Evolutionary conservation across 331 rosid genomes (phyloP).

Genomic region (Pyrus hybrid): DNA sequence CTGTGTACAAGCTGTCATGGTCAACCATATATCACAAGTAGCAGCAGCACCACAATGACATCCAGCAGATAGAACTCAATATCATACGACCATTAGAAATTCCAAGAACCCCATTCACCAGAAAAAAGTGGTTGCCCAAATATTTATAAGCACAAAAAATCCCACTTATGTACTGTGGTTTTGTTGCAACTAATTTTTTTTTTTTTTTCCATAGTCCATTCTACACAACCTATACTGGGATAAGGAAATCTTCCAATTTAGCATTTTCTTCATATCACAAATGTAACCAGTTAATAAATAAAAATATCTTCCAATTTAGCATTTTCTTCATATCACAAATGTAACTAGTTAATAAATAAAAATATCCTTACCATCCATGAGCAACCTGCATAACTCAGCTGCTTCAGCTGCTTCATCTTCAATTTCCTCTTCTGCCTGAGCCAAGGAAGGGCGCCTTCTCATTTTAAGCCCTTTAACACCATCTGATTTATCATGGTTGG

Average conservation of each 20-base stretch:
- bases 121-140: not conserved
- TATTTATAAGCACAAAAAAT: not conserved
- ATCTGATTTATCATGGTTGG: slow-evolving; percentile 72
- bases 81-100: not conserved
- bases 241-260: not conserved
- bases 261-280: not conserved
- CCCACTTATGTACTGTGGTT: not conserved
- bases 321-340: not conserved
- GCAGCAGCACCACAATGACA: not conserved
- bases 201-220: not conserved
- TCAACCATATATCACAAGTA: slow-evolving; percentile 12
- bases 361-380: slow-evolving; percentile 73
- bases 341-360: not conserved
- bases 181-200: not conserved
- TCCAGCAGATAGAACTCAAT: not conserved
- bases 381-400: slow-evolving; percentile 74
- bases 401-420: slow-evolving; percentile 97
- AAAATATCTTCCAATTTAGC: not conserved
- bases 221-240: not conserved
- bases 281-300: not conserved
- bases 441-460: slow-evolving; percentile 75
- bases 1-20: slow-evolving; percentile 36
- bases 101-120: not conserved
- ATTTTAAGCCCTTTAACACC: slow-evolving; percentile 86
- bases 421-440: slow-evolving; percentile 86